Percentiles rank a stretch among this genome's conserved stretches.
phyloP scores from a whole-genome alignment of 495 filamentous ascomycete genomes.

The Lophiostoma macrostomum region DNA sequence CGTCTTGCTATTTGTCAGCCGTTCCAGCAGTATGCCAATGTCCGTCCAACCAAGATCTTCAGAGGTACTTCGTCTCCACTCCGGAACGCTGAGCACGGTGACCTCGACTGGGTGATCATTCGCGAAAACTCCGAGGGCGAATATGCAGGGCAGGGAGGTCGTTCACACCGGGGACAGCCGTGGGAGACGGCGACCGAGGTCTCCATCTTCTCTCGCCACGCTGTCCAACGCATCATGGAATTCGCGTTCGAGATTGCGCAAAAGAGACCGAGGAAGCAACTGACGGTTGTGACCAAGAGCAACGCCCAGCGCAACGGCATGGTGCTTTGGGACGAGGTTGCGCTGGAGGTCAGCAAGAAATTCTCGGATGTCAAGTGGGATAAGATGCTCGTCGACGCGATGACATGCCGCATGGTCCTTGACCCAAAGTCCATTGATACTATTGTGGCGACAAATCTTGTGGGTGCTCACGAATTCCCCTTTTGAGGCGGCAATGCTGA shows the following conservation, averaged over 20 bases:
- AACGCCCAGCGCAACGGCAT: slow-evolving; percentile 43
- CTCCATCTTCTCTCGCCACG: slow-evolving; percentile 39
- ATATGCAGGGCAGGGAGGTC: slow-evolving; percentile 38
- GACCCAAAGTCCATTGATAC: slow-evolving; percentile 40
- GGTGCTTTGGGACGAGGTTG: slow-evolving; percentile 43
- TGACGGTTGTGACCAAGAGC: slow-evolving; percentile 43
- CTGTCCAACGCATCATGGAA: slow-evolving; percentile 39
- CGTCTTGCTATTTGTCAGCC: slow-evolving; percentile 39
- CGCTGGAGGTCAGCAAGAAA: slow-evolving; percentile 37
- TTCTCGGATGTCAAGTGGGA: slow-evolving; percentile 38
- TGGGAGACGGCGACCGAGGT: slow-evolving; percentile 40
- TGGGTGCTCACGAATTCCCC: background rate
- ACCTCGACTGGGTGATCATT: slow-evolving; percentile 43
- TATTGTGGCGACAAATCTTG: slow-evolving; percentile 42
- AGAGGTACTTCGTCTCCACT: slow-evolving; percentile 37
- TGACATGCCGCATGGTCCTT: slow-evolving; percentile 42
- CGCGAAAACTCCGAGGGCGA: slow-evolving; percentile 43
- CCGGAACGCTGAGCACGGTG: slow-evolving; percentile 22
- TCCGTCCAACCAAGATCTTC: slow-evolving; percentile 40
- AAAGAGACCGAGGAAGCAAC: slow-evolving; percentile 33
- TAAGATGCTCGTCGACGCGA: slow-evolving; percentile 45
- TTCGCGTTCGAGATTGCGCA: slow-evolving; percentile 43
- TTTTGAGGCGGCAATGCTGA: background rate
- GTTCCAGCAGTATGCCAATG: slow-evolving; percentile 43
- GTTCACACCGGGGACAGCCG: slow-evolving; percentile 28